phyloP scores from a whole-genome alignment of 768 basidiomycete species.

The Baorangia bicolor region DNA sequence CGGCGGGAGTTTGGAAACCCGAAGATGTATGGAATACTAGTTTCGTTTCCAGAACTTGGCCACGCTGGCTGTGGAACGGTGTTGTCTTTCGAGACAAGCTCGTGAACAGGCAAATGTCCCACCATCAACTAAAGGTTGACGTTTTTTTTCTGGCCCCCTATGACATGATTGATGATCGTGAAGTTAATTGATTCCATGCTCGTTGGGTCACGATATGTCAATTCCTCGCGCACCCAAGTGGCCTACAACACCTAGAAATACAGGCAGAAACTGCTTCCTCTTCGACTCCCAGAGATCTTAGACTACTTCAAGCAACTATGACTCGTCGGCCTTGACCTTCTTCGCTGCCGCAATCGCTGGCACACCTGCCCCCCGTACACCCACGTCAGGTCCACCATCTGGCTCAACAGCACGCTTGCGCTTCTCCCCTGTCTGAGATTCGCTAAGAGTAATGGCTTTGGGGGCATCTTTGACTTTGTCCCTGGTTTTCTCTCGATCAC shows the following conservation, averaged over 20 bases:
- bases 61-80: conserved; percentile 58
- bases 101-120: too few species aligned
- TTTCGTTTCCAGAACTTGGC: conserved; percentile 45
- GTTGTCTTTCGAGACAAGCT: too few species aligned
- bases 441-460: conserved; percentile 29
- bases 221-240: neutral
- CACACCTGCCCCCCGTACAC: conserved; percentile 59
- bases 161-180: too few species aligned
- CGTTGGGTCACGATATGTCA: neutral
- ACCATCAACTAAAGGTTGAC: too few species aligned
- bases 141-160: too few species aligned
- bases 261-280: neutral
- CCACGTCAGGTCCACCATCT: conserved; percentile 71
- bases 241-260: conserved; percentile 13
- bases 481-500: conserved; percentile 20
- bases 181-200: too few species aligned
- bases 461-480: conserved; percentile 15
- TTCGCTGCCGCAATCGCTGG: conserved; percentile 45
- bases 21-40: conserved; percentile 53
- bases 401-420: conserved; percentile 76
- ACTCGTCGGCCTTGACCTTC: conserved; percentile 43
- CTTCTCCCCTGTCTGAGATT: conserved; percentile 64
- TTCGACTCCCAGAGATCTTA: neutral
- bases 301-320: conserved; percentile 3
- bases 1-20: conserved; percentile 56